These are phyloP conservation scores for Coemansia sp. DNA, from an alignment of 192 early-diverging fungal species.

Conservation along the genomic window DNA sequence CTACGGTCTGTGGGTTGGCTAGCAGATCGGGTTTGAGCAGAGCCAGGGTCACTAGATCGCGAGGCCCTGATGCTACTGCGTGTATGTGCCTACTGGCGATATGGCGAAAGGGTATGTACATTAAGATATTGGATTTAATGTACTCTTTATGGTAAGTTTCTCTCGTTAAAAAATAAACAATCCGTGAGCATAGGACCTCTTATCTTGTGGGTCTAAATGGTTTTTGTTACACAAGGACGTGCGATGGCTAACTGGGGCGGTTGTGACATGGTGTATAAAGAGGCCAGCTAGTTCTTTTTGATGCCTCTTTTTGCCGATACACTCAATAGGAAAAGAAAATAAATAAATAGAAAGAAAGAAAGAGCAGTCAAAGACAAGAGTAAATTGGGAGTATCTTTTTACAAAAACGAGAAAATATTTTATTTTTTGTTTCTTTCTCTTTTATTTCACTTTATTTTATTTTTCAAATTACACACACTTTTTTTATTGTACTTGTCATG, in stretches of 20 bases:
- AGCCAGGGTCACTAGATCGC: constrained; percentile 63
- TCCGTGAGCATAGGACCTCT: too few relatives aligned
- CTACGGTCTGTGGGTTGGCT: constrained; percentile 59
- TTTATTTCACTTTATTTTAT: background rate
- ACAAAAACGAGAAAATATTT: too few relatives aligned
- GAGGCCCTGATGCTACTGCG: background rate
- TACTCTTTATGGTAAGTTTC: too few relatives aligned
- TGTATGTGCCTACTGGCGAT: background rate
- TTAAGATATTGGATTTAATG: background rate
- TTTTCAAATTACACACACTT: too few relatives aligned
- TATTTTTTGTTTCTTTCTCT: background rate
- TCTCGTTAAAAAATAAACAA: too few relatives aligned
- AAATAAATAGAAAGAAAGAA: background rate
- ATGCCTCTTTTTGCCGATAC: too few relatives aligned
- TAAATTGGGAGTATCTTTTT: too few relatives aligned
- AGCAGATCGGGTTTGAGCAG: constrained; percentile 75
- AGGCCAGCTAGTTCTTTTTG: too few relatives aligned
- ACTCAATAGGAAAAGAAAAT: too few relatives aligned
- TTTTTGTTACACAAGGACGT: background rate
- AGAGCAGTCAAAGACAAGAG: background rate
- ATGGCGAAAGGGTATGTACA: background rate
- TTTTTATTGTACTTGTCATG: background rate
- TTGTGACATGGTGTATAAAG: too few relatives aligned
- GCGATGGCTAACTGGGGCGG: too few relatives aligned
- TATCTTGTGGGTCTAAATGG: too few relatives aligned